phyloP scores from a whole-genome alignment of 2,329 filamentous ascomycete genomes.

The Epichloe sylvatica region DNA sequence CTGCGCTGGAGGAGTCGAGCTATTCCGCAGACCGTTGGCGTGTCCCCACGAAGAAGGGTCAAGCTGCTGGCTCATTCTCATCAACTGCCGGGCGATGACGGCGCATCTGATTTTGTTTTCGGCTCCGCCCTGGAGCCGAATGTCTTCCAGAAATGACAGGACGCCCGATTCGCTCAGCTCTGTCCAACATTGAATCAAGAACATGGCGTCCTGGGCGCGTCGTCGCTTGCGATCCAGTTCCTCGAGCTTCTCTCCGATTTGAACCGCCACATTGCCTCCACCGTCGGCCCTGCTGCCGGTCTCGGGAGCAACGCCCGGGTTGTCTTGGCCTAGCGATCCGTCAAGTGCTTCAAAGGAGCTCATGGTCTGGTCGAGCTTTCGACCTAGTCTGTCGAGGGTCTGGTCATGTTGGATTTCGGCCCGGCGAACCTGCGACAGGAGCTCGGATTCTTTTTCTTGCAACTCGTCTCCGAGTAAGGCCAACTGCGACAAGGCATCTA shows the following conservation, averaged over 20 bases:
- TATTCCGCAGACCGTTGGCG: constrained; percentile 40
- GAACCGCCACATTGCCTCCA: constrained; percentile 80
- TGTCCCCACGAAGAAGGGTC: constrained; percentile 63
- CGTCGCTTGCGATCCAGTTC: constrained; percentile 86
- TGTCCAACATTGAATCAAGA: constrained; percentile 91
- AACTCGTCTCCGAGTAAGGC: constrained; percentile 66
- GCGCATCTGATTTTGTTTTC: constrained; percentile 92
- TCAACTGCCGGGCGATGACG: constrained; percentile 81
- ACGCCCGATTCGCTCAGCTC: constrained; percentile 86
- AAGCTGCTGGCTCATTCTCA: constrained; percentile 84
- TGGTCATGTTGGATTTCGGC: constrained; percentile 87
- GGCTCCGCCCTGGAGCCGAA: constrained; percentile 68
- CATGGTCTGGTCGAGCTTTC: constrained; percentile 84
- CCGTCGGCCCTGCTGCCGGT: constrained; percentile 28
- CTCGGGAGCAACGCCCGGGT: constrained; percentile 19
- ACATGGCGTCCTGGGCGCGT: constrained; percentile 82
- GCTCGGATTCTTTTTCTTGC: constrained; percentile 78
- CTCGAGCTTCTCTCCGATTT: constrained; percentile 87
- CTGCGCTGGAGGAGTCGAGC: constrained; percentile 35
- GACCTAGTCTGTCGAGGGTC: constrained; percentile 74
- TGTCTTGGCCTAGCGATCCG: constrained; percentile 56
- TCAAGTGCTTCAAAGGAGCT: constrained; percentile 85
- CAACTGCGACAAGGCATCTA: constrained; percentile 53
- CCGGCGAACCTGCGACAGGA: constrained; percentile 75
- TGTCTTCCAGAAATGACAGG: constrained; percentile 74